Evolutionary conservation across 768 basidiomycete species (phyloP).

Genomic region (Leccinum obscurum): DNA sequence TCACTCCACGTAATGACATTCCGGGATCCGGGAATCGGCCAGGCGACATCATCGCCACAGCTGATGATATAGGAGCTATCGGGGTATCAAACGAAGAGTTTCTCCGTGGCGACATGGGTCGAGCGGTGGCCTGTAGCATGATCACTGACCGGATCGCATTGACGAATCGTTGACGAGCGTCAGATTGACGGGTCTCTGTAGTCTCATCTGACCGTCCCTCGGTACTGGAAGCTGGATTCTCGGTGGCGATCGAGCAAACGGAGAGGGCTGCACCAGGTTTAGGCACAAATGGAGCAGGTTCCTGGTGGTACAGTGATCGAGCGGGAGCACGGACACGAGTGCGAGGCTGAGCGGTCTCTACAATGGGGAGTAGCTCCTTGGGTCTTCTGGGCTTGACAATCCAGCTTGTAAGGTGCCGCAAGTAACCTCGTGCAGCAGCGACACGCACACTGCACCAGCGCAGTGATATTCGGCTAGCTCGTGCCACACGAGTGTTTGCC

Average conservation of each 20-base stretch:
- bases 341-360: slow-evolving; percentile 22
- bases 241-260: slow-evolving; percentile 25
- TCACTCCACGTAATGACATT: slow-evolving; percentile 38
- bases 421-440: slow-evolving; percentile 17
- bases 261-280: slow-evolving; percentile 28
- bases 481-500: slow-evolving; percentile 6
- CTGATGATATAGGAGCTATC: slow-evolving; percentile 21
- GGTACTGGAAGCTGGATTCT: slow-evolving; percentile 28
- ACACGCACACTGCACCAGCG: slow-evolving; percentile 27
- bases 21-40: slow-evolving; percentile 34
- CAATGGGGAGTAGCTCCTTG: slow-evolving; percentile 25
- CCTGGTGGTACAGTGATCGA: slow-evolving; percentile 23
- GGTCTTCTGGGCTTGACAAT: slow-evolving; percentile 24
- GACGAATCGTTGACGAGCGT: slow-evolving; percentile 39
- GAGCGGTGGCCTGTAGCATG: slow-evolving; percentile 40
- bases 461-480: slow-evolving; percentile 24
- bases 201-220: slow-evolving; percentile 32
- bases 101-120: slow-evolving; percentile 32
- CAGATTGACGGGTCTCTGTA: slow-evolving; percentile 24
- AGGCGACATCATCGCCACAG: slow-evolving; percentile 31
- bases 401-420: slow-evolving; percentile 28
- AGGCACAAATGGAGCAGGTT: slow-evolving; percentile 18
- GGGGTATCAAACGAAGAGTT: slow-evolving; percentile 32
- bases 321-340: slow-evolving; percentile 11
- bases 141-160: slow-evolving; percentile 49